These are phyloP conservation scores for Ustulina deusta DNA, from an alignment of 2,329 filamentous ascomycete species.

Conservation along the genomic window DNA sequence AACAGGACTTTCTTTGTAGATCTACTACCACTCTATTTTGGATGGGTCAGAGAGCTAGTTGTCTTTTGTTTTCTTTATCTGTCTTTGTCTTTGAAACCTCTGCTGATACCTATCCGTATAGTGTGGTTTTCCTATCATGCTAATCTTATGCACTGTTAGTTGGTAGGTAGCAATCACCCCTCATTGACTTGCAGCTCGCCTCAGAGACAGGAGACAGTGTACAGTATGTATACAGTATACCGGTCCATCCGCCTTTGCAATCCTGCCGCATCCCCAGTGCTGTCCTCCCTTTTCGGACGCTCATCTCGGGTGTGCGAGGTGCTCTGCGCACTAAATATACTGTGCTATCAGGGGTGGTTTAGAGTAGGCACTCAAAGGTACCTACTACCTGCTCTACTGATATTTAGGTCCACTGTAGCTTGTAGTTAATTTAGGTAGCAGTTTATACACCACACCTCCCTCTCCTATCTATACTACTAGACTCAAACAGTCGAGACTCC, in stretches of 20 bases:
- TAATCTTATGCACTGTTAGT: constrained; percentile 20
- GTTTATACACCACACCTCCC: neutral
- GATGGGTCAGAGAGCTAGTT: neutral
- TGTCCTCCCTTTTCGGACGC: constrained; percentile 18
- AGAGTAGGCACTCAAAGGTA: constrained; percentile 23
- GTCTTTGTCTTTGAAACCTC: constrained; percentile 16
- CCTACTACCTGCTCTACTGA: neutral
- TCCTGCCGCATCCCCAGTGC: neutral
- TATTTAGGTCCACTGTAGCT: neutral
- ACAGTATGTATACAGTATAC: too few relatives aligned
- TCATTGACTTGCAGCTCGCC: constrained; percentile 30
- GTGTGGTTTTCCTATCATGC: constrained; percentile 12
- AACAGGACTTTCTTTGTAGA: neutral
- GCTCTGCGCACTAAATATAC: constrained; percentile 9
- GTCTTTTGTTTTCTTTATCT: neutral
- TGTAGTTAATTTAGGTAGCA: neutral
- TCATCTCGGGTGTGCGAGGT: constrained; percentile 16
- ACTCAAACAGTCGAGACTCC: constrained; percentile 10
- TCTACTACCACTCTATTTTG: neutral
- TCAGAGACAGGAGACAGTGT: too few relatives aligned
- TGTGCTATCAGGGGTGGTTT: constrained; percentile 4
- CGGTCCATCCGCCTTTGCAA: too few relatives aligned
- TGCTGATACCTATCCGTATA: constrained; percentile 6
- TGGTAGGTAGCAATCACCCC: constrained; percentile 29
- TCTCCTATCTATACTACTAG: neutral